Base-by-base conservation (phyloP, 208 protist species). In the Leishmania braziliensis region DNA sequence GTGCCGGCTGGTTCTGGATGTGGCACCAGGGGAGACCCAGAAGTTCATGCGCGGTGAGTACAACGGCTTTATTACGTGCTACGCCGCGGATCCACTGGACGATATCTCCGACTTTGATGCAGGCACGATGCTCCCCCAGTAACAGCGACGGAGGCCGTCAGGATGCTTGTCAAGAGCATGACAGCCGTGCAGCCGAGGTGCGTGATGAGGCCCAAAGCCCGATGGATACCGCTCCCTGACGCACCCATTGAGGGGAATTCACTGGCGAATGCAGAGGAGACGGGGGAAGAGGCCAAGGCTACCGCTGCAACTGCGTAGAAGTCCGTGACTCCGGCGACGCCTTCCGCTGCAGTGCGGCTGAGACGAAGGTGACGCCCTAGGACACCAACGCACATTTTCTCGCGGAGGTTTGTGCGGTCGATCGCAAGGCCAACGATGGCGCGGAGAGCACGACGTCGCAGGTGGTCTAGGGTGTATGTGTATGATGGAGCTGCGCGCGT, bases 31-130 rank as follows among this genome's bases (percentile, higher is more conserved):
- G 9, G 77, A 86, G 82, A 97, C 91, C 48, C 76, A 88, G 75
- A 76, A 39, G 18, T 97, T 97, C 78, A 92, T 97, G 89, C 76
- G 81, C 10, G 92, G 94, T n/a, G 89, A 95, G 76, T 95, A 91
- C 86, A 96, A 94, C 73, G 91, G 91, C 63, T 90, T 91, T 72
- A 74, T 70, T 74, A 89, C 82, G 29, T 65, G 60, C 80, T 93
- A 94, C 85, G 87, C 90, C 60, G 93, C 86, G 0, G 48, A 81
- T 3, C 87, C 85, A 0, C 20, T 91, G 8, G 16, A 53, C 3
- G 53, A 33, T 36, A 33, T 8, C 5, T 23, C 36, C 53, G 51
- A 58, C 33, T n/a, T 2, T 36, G 51, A 46, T 9, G 51, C 51
- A 46, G 23, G 18, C 8, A 3, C 9, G 36, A 77, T 20, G 23